A percentile compares a stretch with the other conserved stretches of the same genome.
phyloP scores from a whole-genome alignment of 1,284 basidiomycete genomes.

The Moesziomyces parantarcticus region DNA sequence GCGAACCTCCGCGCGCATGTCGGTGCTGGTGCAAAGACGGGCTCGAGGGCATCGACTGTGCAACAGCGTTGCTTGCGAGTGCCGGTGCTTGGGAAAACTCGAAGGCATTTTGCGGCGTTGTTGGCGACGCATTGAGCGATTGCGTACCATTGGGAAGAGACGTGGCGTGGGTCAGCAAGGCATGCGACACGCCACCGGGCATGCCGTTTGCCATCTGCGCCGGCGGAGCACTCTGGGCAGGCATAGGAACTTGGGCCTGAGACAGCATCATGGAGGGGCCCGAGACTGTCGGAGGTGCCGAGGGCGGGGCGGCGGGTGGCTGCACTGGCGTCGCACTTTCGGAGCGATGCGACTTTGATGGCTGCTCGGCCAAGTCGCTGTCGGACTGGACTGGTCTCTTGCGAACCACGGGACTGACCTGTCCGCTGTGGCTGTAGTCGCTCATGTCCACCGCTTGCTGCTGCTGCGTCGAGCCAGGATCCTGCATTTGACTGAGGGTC shows the following conservation, averaged over 20 bases:
- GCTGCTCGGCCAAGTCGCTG: constrained; percentile 36
- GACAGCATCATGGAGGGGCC: constrained; percentile 13
- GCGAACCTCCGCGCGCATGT: constrained; percentile 36
- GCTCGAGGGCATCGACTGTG: constrained; percentile 44
- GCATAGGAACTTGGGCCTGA: constrained; percentile 25
- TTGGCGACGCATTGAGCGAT: constrained; percentile 41
- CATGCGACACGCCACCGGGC: constrained; percentile 4
- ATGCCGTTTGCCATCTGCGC: constrained; percentile 12
- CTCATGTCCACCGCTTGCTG: neutral
- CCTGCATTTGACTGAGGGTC: constrained; percentile 36
- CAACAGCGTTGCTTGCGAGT: constrained; percentile 12
- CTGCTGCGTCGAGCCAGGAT: neutral
- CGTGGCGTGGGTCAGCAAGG: constrained; percentile 18
- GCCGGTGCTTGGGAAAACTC: constrained; percentile 36
- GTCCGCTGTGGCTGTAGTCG: constrained; percentile 19
- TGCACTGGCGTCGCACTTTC: constrained; percentile 38
- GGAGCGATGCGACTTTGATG: constrained; percentile 43
- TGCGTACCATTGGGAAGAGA: constrained; percentile 27
- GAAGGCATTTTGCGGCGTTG: constrained; percentile 48
- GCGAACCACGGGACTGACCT: constrained; percentile 35
- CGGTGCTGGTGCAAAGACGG: constrained; percentile 34
- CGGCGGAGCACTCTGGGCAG: constrained; percentile 23
- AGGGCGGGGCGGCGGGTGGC: constrained; percentile 36
- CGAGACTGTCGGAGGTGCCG: constrained; percentile 23
- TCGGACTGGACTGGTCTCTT: constrained; percentile 49